These are phyloP conservation scores for Fraxinus cuspidata DNA, from an alignment of 257 asterid species.

Conservation along the genomic window DNA sequence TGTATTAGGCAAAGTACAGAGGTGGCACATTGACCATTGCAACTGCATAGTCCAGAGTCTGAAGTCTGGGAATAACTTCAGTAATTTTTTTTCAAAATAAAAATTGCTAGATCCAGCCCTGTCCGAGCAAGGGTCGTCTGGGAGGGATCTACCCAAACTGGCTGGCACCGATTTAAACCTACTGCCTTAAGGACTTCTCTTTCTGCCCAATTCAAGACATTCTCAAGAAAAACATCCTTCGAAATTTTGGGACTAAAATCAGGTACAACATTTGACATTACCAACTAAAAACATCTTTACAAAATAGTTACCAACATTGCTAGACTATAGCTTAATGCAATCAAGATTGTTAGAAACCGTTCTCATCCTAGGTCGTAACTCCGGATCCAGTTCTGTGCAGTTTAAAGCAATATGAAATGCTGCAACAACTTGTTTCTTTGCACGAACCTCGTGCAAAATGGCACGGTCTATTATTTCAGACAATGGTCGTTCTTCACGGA, in stretches of 20 bases:
- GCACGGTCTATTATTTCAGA: slow-evolving; percentile 79
- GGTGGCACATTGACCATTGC: too few species aligned
- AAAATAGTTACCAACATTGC: neutral
- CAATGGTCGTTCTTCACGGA: slow-evolving; percentile 73
- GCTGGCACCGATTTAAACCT: neutral
- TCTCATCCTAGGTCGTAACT: slow-evolving; percentile 88
- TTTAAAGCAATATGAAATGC: slow-evolving; percentile 72
- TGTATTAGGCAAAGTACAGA: neutral
- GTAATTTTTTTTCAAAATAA: too few species aligned
- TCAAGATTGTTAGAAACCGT: slow-evolving; percentile 77
- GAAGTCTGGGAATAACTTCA: too few species aligned
- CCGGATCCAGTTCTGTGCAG: slow-evolving; percentile 85
- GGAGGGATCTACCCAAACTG: too few species aligned
- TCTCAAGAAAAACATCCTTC: neutral
- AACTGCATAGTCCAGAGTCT: too few species aligned
- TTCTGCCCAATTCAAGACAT: neutral
- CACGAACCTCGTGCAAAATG: slow-evolving; percentile 74
- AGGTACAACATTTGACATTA: neutral
- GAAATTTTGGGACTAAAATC: neutral
- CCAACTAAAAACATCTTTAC: slow-evolving; percentile 22
- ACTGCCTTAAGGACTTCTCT: neutral
- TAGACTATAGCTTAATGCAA: slow-evolving; percentile 45
- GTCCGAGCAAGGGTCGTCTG: neutral
- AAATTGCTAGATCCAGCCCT: too few species aligned
- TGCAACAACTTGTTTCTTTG: slow-evolving; percentile 87